Conservation (phyloP, 345 rosid species). For the Cochlearia excelsa region DNA sequence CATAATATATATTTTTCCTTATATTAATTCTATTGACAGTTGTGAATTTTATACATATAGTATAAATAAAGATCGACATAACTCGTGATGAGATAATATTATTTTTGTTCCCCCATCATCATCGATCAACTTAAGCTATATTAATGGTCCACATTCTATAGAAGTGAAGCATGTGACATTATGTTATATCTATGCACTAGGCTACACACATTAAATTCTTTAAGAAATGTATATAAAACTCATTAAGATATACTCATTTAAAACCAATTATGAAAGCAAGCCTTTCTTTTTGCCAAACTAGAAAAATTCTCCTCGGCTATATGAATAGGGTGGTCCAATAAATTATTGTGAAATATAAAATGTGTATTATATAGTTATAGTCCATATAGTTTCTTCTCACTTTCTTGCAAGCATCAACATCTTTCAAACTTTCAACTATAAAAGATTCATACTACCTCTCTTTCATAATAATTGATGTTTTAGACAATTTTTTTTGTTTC, state of each 20-base stretch:
- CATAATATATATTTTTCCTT: too few species aligned
- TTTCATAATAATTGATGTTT: too few species aligned
- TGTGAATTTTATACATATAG: too few species aligned
- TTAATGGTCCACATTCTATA: conserved; percentile 40
- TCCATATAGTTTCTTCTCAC: conserved; percentile 7
- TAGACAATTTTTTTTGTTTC: background rate
- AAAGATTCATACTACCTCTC: background rate
- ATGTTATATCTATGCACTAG: conserved; percentile 11
- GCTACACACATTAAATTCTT: conserved; percentile 15
- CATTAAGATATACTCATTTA: background rate
- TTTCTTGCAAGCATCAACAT: conserved; percentile 28
- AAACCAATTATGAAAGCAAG: conserved; percentile 31
- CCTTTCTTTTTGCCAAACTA: conserved; percentile 23
- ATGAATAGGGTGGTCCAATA: conserved; percentile 39
- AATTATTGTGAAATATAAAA: background rate
- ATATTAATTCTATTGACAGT: too few species aligned
- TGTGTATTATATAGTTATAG: conserved; percentile 4
- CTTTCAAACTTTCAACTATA: background rate
- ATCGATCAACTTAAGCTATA: conserved; percentile 30
- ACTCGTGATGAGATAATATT: conserved; percentile 37
- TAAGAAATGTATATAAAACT: conserved; percentile 11
- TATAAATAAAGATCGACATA: conserved; percentile 15
- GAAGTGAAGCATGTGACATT: conserved; percentile 37
- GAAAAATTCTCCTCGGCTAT: conserved; percentile 12
- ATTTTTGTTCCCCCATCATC: conserved; percentile 26